Evolutionary conservation across 2,329 filamentous ascomycete genomes (phyloP), one percentile per base, ranked within the genome.

Genomic region (Nothophoma quercina): DNA sequence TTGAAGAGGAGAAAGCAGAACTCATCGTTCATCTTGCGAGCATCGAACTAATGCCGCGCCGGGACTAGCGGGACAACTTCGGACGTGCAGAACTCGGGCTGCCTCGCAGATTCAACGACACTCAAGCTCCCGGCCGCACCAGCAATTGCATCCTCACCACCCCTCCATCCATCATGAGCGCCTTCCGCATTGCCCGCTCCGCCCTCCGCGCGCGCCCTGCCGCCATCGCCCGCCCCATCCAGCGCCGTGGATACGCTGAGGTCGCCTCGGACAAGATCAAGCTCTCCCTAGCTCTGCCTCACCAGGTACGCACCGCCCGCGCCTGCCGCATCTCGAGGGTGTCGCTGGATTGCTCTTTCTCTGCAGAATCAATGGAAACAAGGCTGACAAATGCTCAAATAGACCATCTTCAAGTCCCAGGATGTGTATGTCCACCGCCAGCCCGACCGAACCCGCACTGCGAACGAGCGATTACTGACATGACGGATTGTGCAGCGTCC

Each of bases 271-370:
- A 81, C 76, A 82, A 82, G 77, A 96, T 99, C 85, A 96, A 96
- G 88, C 88, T 99, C 83, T 96, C 91, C 84, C 85, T 99, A 83
- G 87, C 90, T 77, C 90, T 99, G 71, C 95, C 95, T 82, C 93
- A 98, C 83, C 90, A 97, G 92, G 95, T 98, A 91, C 80, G 90
- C 63, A 62, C 52, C 53, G 41, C 52, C 60, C 43, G 41, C 58
- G 36, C 29, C 39, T 51, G 36, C 41, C 48, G 46, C 44, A 39
- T 36, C 35, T 49, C 33, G 45, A 42, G 15, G 19, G 33, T 48
- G 41, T 19, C 16, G 32, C 42, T 32, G 36, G 45, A 39, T 39
- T 32, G 23, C 16, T 32, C 3, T 8, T 50, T 8, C 25, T 13
- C 21, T 38, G 36, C 21, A 30, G 30, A 34, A 19, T 9, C 8